Evolutionary conservation across 2,329 filamentous ascomycete genomes (phyloP), one percentile per base, ranked within the genome.

Genomic region (Thielaviopsis ethacetica): DNA sequence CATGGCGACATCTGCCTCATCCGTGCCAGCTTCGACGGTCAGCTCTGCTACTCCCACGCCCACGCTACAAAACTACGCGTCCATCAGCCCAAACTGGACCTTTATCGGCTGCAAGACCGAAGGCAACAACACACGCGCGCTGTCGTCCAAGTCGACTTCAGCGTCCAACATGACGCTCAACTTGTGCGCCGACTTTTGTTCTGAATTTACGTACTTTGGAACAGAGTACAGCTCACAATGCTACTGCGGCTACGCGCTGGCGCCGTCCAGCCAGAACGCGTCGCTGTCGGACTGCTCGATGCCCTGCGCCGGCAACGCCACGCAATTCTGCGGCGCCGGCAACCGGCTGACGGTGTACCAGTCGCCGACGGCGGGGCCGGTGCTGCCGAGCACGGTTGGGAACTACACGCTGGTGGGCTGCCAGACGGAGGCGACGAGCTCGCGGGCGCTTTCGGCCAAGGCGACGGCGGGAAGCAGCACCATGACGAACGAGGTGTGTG

Each of bases 21-120:
- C 63, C 5, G 64, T 56, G 21, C 61, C 34, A 38, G 60, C 56
- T 5, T 57, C 58, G 19, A 17, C 34, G 21, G 12, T 19, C 22
- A 56, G 26, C 47, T 54, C 54, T 13, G 51, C 21, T 15, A 66
- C 65, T 53, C 67, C 70, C 0, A 66, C 65, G 53, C 67, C 70
- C 0, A 67, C 65, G 9, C 62, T 69, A 7, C 61, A 64, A 5
- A 62, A 65, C 47, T 71, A 69, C 62, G 64, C 64, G 10, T 65
- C 71, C 17, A 66, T 71, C 21, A 72, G 72, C 30, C 10, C 30
- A 15, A 61, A 64, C 34, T 73, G 69, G 62, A 65, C 65, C 7
- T 65, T 72, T 22, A 65, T 70, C 17, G 73, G 73, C 38, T 76
- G 73, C 66, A 73, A 70, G 67, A 69, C 67, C 2, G 71, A 75